A percentile compares a stretch with the other conserved stretches of the same genome.
These are phyloP conservation scores for Leccinum uliginosum DNA, from an alignment of 768 basidiomycete species.

Conservation along the genomic window DNA sequence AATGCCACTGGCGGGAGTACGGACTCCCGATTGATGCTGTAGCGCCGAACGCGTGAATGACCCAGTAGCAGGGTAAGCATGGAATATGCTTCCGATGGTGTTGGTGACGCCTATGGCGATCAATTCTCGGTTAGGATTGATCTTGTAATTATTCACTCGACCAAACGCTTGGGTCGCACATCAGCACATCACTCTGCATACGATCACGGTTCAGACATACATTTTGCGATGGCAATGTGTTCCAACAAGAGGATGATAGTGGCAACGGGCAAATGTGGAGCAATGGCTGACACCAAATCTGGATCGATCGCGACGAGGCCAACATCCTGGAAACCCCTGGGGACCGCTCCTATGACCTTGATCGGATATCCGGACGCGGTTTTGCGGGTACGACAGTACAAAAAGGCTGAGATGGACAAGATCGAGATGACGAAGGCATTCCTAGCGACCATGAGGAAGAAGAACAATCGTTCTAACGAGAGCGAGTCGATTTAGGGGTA, in stretches of 20 bases:
- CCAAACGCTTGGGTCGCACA: constrained; percentile 51
- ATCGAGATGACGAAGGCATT: constrained; percentile 88
- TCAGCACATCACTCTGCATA: constrained; percentile 7
- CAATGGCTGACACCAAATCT: constrained; percentile 62
- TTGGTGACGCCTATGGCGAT: constrained; percentile 99
- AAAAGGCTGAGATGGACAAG: constrained; percentile 82
- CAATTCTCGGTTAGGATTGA: constrained; percentile 89
- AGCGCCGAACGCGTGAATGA: constrained; percentile 97
- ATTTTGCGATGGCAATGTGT: constrained; percentile 95
- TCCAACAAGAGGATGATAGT: constrained; percentile 89
- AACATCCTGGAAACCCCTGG: constrained; percentile 72
- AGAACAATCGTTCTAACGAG: constrained; percentile 57
- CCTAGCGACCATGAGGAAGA: constrained; percentile 73
- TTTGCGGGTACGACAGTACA: constrained; percentile 67
- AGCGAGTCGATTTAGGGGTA: background rate
- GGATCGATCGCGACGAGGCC: constrained; percentile 41
- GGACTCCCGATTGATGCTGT: constrained; percentile 95
- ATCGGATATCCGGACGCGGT: constrained; percentile 69
- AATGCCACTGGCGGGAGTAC: constrained; percentile 93
- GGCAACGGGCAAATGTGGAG: constrained; percentile 72
- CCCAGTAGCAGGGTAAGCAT: constrained; percentile 93
- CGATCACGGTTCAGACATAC: constrained; percentile 40
- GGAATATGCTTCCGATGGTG: constrained; percentile 84
- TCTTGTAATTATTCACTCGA: too few relatives aligned
- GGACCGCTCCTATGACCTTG: constrained; percentile 78